Evolutionary conservation across 2,329 filamentous ascomycete genomes (phyloP).

Genomic region (Xylaria arbuscula): DNA sequence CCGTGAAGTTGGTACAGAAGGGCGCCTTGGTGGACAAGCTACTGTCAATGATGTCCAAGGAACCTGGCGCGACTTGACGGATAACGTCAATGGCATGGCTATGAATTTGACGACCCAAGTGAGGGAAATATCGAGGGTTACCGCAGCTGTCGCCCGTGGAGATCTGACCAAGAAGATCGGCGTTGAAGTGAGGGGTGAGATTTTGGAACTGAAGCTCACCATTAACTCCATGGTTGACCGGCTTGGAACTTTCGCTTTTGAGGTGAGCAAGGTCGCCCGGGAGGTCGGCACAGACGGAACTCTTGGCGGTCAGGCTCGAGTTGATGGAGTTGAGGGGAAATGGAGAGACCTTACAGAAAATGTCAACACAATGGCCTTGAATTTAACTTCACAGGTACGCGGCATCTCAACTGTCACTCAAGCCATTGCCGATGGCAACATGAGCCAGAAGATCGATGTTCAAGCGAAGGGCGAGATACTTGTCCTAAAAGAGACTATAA

Average conservation of each 20-base stretch:
- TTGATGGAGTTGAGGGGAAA: constrained; percentile 95
- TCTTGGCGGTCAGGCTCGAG: constrained; percentile 90
- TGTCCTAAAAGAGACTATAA: constrained; percentile 94
- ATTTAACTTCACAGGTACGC: constrained; percentile 79
- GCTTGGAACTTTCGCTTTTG: constrained; percentile 92
- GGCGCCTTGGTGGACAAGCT: constrained; percentile 91
- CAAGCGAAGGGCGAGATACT: constrained; percentile 95
- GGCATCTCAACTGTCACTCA: constrained; percentile 95
- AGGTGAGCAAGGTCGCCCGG: constrained; percentile 93
- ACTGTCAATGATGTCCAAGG: constrained; percentile 96
- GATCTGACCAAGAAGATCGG: constrained; percentile 97
- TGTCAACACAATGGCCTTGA: constrained; percentile 80
- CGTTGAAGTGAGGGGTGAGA: constrained; percentile 93
- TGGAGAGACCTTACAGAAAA: constrained; percentile 97
- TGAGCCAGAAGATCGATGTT: constrained; percentile 95
- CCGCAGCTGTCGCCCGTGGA: constrained; percentile 91
- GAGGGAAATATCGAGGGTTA: constrained; percentile 96
- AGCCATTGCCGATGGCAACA: constrained; percentile 93
- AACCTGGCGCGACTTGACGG: constrained; percentile 95
- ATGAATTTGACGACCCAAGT: constrained; percentile 98
- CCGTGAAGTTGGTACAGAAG: constrained; percentile 95
- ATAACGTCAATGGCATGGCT: constrained; percentile 98
- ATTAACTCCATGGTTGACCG: constrained; percentile 99
- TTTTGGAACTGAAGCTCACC: constrained; percentile 93
- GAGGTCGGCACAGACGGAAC: constrained; percentile 97